These are phyloP conservation scores for Hypoxylon sp. DNA, from an alignment of 2,329 filamentous ascomycete species.

Conservation along the genomic window DNA sequence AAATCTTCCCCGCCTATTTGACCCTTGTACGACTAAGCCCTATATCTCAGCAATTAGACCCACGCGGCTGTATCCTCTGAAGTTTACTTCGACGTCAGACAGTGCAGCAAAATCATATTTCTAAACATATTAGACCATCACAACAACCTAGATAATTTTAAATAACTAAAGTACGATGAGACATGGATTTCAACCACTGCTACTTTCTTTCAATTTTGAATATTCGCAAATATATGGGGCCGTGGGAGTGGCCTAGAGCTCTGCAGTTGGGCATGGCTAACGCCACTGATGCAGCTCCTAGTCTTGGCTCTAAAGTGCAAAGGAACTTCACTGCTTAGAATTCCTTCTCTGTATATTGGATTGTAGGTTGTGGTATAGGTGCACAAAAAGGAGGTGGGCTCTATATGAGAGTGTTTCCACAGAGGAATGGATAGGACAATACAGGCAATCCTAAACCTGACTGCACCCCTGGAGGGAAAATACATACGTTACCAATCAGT, in stretches of 20 bases:
- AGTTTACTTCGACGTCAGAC: conserved; percentile 17
- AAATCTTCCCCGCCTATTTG: neutral
- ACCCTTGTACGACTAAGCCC: conserved; percentile 9
- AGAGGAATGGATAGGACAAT: no score
- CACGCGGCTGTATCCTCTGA: conserved; percentile 8
- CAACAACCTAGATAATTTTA: neutral
- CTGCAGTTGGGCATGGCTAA: conserved; percentile 3
- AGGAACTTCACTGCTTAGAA: neutral
- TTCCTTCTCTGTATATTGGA: neutral
- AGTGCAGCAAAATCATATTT: conserved; percentile 6
- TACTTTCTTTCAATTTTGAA: neutral
- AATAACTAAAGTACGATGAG: neutral
- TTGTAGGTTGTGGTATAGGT: neutral
- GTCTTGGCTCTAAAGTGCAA: neutral
- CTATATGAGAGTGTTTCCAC: neutral
- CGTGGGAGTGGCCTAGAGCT: conserved; percentile 18
- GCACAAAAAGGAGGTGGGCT: neutral
- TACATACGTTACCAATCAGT: no score
- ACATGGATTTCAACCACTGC: neutral
- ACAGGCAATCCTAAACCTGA: no score
- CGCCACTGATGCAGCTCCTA: neutral
- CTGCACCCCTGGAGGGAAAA: no score
- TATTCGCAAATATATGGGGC: neutral
- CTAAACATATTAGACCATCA: conserved; percentile 1
- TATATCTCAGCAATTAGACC: conserved; percentile 8